These are phyloP conservation scores for Mycosphaerella sp. DNA, from an alignment of 2,329 filamentous ascomycete species.

Conservation along the genomic window DNA sequence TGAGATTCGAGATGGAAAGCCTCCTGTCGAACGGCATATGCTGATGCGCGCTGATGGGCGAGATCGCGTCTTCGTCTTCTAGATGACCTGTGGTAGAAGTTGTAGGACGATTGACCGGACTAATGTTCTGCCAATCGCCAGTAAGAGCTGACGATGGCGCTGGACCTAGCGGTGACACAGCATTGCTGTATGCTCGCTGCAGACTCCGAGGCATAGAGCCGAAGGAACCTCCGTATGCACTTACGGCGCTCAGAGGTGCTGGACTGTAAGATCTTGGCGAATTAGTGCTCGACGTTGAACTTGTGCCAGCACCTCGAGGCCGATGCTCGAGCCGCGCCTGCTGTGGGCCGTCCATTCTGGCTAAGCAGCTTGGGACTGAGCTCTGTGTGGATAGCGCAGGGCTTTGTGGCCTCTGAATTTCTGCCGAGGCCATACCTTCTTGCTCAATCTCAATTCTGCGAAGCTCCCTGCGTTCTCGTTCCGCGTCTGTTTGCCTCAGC, in stretches of 20 bases:
- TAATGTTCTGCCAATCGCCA: slow-evolving; percentile 28
- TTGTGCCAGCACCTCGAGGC: slow-evolving; percentile 2
- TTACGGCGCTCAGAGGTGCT: slow-evolving; percentile 7
- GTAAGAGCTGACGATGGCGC: slow-evolving; percentile 22
- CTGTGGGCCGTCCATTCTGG: slow-evolving; percentile 2
- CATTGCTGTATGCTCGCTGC: slow-evolving; percentile 32
- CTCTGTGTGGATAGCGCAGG: slow-evolving; percentile 6
- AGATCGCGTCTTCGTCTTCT: slow-evolving; percentile 24
- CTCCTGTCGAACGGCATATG: slow-evolving; percentile 9
- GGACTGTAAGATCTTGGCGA: slow-evolving; percentile 6
- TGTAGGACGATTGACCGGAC: slow-evolving; percentile 17
- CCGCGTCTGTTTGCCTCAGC: slow-evolving; percentile 3
- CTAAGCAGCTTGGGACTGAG: slow-evolving; percentile 9
- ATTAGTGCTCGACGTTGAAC: slow-evolving; percentile 6
- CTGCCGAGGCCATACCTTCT: slow-evolving; percentile 4
- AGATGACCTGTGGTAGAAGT: slow-evolving; percentile 16
- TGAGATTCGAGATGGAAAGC: slow-evolving; percentile 2
- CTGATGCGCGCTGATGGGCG: slow-evolving; percentile 10
- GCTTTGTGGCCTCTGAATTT: neutral
- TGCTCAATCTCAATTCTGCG: slow-evolving; percentile 8
- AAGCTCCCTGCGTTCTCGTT: slow-evolving; percentile 1
- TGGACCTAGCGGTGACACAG: slow-evolving; percentile 21
- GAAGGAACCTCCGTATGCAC: slow-evolving; percentile 16
- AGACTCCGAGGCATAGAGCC: slow-evolving; percentile 26
- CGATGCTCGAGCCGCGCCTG: slow-evolving; percentile 1